phyloP scores from a whole-genome alignment of 2,329 filamentous ascomycete species.

The Aspergillus phoenicis region DNA sequence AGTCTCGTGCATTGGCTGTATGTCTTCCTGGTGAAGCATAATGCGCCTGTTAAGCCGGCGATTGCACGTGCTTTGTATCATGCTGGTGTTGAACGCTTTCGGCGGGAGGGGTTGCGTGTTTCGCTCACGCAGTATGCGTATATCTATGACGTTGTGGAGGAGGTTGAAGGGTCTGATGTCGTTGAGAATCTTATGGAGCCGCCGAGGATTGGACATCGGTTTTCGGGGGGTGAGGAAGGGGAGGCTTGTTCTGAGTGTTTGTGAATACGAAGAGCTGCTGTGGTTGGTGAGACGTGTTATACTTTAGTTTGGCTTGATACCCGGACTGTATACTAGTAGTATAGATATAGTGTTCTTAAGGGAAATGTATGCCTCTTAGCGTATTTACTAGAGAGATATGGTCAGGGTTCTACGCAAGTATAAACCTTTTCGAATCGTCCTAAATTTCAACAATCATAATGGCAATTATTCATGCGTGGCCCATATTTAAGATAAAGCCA shows the following conservation, averaged over 20 bases:
- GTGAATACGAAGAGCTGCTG: no score
- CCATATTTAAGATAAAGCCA: slow-evolving; percentile 12
- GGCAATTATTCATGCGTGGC: slow-evolving; percentile 14
- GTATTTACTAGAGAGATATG: no score
- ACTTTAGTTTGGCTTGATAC: neutral
- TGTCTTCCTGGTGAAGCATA: slow-evolving; percentile 45
- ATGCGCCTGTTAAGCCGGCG: slow-evolving; percentile 45
- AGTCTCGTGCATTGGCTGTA: slow-evolving; percentile 53
- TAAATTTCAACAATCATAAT: slow-evolving; percentile 1
- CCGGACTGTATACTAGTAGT: neutral
- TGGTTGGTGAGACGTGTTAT: no score
- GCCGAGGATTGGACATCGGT: slow-evolving; percentile 20
- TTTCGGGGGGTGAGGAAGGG: neutral
- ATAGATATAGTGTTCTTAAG: neutral
- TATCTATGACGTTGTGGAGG: slow-evolving; percentile 47
- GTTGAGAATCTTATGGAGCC: slow-evolving; percentile 33
- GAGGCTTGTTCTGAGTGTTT: neutral
- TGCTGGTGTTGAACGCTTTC: slow-evolving; percentile 50
- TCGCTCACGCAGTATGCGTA: slow-evolving; percentile 42
- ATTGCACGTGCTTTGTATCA: slow-evolving; percentile 55
- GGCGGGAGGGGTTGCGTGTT: slow-evolving; percentile 40
- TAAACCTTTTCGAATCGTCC: neutral
- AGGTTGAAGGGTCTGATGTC: slow-evolving; percentile 48
- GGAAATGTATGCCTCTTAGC: neutral
- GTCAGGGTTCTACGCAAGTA: no score